These are phyloP conservation scores for Durotheca rogersii DNA, from an alignment of 495 filamentous ascomycete genomes.

Conservation along the genomic window DNA sequence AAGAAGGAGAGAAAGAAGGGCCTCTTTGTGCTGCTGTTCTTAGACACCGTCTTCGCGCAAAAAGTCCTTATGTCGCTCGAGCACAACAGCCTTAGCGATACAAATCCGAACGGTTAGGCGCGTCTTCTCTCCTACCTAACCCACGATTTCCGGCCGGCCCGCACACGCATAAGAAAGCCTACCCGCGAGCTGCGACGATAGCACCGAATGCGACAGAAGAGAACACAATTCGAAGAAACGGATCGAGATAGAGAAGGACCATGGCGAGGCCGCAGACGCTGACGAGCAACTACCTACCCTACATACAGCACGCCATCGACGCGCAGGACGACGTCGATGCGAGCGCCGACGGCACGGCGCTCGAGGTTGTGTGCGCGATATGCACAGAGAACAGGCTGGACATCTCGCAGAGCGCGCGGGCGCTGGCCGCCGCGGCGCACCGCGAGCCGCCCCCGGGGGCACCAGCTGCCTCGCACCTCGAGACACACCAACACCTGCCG, in stretches of 20 bases:
- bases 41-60: too few relatives aligned
- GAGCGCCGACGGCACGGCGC: conserved; percentile 2
- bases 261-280: conserved; percentile 20
- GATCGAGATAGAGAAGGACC: neutral
- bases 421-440: conserved; percentile 1
- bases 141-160: neutral
- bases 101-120: conserved; percentile 17
- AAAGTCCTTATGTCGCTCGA: too few relatives aligned
- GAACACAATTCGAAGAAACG: too few relatives aligned
- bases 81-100: too few relatives aligned
- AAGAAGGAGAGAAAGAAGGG: too few relatives aligned
- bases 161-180: too few relatives aligned
- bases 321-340: conserved; percentile 4
- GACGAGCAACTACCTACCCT: conserved; percentile 29
- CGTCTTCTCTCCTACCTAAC: too few relatives aligned
- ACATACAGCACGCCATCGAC: conserved; percentile 29
- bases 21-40: conserved; percentile 2
- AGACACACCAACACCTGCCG: conserved; percentile 4
- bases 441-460: neutral
- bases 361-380: conserved; percentile 22
- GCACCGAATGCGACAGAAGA: conserved; percentile 8
- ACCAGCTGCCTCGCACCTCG: too few relatives aligned
- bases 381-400: conserved; percentile 24
- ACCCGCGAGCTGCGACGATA: neutral
- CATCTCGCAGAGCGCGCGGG: conserved; percentile 21